Evolutionary conservation across 768 basidiomycete genomes (phyloP).

Genomic region (Kwoniella sp.): DNA sequence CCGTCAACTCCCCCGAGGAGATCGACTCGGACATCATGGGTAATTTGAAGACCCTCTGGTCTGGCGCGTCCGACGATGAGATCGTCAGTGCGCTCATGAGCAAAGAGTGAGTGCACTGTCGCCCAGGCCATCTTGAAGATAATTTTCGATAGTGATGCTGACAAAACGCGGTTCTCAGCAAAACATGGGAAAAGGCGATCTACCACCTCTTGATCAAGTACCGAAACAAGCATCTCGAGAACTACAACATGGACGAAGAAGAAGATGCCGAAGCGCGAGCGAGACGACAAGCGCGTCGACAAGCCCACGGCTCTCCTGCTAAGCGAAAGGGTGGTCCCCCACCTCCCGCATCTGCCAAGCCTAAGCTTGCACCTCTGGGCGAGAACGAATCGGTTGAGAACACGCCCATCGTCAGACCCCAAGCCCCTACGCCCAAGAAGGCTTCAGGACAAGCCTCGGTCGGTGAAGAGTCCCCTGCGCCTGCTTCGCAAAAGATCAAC

Average conservation of each 20-base stretch:
- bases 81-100: constrained; percentile 68
- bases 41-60: constrained; percentile 91
- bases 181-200: constrained; percentile 94
- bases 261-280: constrained; percentile 61
- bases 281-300: constrained; percentile 33
- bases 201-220: constrained; percentile 88
- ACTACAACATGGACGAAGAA: constrained; percentile 67
- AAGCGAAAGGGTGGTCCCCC: constrained; percentile 46
- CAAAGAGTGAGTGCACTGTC: constrained; percentile 59
- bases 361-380: constrained; percentile 34
- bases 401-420: constrained; percentile 43
- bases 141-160: neutral
- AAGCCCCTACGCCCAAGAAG: constrained; percentile 57
- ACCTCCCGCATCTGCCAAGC: constrained; percentile 20
- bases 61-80: constrained; percentile 71
- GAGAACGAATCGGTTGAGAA: constrained; percentile 48
- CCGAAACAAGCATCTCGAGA: constrained; percentile 71
- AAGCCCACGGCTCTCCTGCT: constrained; percentile 36
- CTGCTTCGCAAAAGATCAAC: constrained; percentile 11
- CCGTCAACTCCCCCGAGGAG: constrained; percentile 65
- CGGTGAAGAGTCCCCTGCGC: constrained; percentile 14
- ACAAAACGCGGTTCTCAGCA: constrained; percentile 55
- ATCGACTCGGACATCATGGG: constrained; percentile 88
- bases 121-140: neutral
- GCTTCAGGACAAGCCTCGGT: constrained; percentile 48